Base-by-base conservation (phyloP, 1,139 yeast species). In the Magnusiomyces magnusii region DNA sequence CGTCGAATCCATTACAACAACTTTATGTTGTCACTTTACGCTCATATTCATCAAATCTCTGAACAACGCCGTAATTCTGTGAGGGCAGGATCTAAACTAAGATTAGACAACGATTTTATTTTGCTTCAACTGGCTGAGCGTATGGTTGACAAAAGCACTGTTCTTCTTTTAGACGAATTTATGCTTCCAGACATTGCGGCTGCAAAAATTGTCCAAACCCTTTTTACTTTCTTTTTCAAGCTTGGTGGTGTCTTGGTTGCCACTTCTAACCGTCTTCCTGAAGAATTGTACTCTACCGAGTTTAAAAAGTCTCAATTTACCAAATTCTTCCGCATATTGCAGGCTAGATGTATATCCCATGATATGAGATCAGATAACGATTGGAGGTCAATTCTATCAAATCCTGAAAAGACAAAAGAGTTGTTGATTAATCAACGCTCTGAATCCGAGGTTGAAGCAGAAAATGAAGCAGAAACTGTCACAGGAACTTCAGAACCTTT, bases 241-340 rank as follows among this genome's bases (percentile, higher is more conserved):
- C 71, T 86, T 9, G 91, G 92, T 1, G 92, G 92, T 1, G 88
- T 86, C 0, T 70, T 86, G 53, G 85, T 86, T 34, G 89, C 91
- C 1, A 86, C 90, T 1, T 83, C 89, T 1, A 86, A 86, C 64
- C 78, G 86, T 66, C 71, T 85, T 19, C 92, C 91, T 0, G 88
- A 85, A 55, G 71, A 86, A 61, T 75, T 86, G 50, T 86, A 86
- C 65, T 79, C 88, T 1, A 83, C 82, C 13, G 84, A 81, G 57
- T 85, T 85, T 68, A 81, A 83, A 63, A 82, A 81, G 65, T 73
- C 77, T 5, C 83, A 82, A 55, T 84, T 86, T 69, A 76, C 78
- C 58, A 73, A 77, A 15, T 86, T 86, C 70, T 81, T 82, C 53
- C 75, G 79, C 9, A 78, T 86, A 2, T 71, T 86, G 52, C 81